Evolutionary conservation across 306 rosid species (phyloP).

Genomic region (Parietaria judaica): DNA sequence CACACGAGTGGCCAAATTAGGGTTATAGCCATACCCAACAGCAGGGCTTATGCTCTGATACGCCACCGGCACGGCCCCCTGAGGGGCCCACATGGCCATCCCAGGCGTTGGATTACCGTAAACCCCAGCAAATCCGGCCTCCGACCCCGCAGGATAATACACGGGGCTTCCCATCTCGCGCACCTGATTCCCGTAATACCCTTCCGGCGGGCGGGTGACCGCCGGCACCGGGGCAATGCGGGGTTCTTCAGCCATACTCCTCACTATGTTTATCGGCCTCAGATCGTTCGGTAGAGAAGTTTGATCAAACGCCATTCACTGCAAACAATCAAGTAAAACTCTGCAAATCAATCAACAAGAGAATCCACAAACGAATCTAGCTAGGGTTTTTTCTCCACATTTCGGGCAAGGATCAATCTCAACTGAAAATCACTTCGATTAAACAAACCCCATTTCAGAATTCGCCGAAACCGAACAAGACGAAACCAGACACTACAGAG

Average conservation of each 20-base stretch:
- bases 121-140: constrained; percentile 49
- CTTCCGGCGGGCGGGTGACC: constrained; percentile 21
- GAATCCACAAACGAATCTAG: constrained; percentile 9
- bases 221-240: constrained; percentile 35
- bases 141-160: constrained; percentile 32
- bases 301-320: constrained; percentile 74
- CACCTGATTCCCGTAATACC: constrained; percentile 28
- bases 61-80: constrained; percentile 31
- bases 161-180: constrained; percentile 32
- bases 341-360: constrained; percentile 4
- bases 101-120: constrained; percentile 52
- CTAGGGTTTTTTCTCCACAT: constrained; percentile 16
- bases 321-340: constrained; percentile 9
- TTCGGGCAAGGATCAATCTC: not conserved
- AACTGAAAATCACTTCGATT: not conserved
- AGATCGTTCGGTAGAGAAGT: constrained; percentile 49
- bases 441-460: not conserved
- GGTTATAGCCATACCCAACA: constrained; percentile 33
- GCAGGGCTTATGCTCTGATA: constrained; percentile 40
- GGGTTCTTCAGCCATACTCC: constrained; percentile 50
- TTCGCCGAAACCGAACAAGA: not conserved
- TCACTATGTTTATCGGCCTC: constrained; percentile 49
- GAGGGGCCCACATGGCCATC: constrained; percentile 47
- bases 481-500: too few species aligned
- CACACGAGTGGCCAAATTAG: constrained; percentile 27